These are phyloP conservation scores for Pyrenophora graminea DNA, from an alignment of 2,329 filamentous ascomycete species.

Conservation along the genomic window DNA sequence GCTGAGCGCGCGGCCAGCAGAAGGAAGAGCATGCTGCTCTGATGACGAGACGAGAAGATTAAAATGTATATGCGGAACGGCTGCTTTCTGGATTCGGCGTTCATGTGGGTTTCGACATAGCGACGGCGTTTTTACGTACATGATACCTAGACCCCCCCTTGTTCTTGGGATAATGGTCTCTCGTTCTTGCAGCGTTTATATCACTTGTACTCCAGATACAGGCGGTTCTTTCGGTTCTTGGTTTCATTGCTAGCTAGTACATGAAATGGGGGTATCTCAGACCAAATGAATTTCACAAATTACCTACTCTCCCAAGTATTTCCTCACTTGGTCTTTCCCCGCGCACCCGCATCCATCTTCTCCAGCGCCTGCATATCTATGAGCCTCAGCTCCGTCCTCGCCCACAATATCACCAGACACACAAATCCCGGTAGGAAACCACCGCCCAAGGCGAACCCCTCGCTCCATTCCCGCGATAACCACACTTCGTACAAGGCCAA, in stretches of 20 bases:
- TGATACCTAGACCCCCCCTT: conserved; percentile 10
- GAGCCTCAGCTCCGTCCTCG: conserved; percentile 68
- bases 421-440: conserved; percentile 56
- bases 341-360: conserved; percentile 59
- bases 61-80: conserved; percentile 3
- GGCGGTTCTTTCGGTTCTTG: not conserved
- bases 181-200: conserved; percentile 3
- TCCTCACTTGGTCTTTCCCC: not conserved
- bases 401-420: conserved; percentile 63
- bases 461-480: conserved; percentile 27
- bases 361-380: conserved; percentile 71
- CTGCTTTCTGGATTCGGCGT: not conserved
- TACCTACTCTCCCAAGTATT: not conserved
- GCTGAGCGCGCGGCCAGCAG: conserved; percentile 46
- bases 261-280: not conserved
- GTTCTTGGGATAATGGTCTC: not conserved
- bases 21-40: conserved; percentile 51
- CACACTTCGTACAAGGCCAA: conserved; percentile 52
- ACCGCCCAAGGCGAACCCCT: conserved; percentile 39
- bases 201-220: not conserved
- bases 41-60: conserved; percentile 10
- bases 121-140: conserved; percentile 18
- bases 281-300: not conserved
- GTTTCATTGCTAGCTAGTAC: not conserved
- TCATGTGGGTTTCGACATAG: not conserved